Percentiles rank a stretch among this genome's conserved stretches.
Evolutionary conservation across 2,329 filamentous ascomycete species (phyloP).

Genomic region (Fusarium sp.): DNA sequence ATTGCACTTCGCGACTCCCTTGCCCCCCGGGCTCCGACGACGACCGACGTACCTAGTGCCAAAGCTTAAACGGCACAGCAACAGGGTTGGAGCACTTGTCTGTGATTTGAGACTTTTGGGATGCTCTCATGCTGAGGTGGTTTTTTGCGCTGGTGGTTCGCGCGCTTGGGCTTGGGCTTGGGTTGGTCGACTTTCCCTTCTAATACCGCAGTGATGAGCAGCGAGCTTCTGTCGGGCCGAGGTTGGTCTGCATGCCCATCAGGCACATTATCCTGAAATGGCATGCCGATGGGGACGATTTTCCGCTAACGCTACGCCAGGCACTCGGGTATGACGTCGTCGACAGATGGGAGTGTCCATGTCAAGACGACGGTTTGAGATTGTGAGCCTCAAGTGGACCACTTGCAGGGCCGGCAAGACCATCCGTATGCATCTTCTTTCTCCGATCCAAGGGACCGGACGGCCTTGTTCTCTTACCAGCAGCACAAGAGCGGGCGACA

Average conservation of each 20-base stretch:
- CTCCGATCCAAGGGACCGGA: conserved; percentile 15
- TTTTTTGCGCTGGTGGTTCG: conserved; percentile 10
- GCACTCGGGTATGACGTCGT: conserved; percentile 14
- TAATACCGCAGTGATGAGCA: background rate
- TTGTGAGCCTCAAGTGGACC: conserved; percentile 31
- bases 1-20: background rate
- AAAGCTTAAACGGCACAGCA: conserved; percentile 46
- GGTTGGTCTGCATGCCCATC: too few species aligned
- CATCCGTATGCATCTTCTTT: conserved; percentile 9
- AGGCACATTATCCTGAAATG: too few species aligned
- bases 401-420: conserved; percentile 27
- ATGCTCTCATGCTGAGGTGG: background rate
- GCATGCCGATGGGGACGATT: background rate
- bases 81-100: background rate
- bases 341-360: background rate
- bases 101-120: background rate
- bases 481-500: conserved; percentile 13
- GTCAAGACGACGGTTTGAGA: background rate
- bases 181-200: background rate
- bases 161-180: background rate
- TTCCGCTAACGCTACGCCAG: background rate
- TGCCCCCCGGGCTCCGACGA: conserved; percentile 9
- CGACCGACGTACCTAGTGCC: conserved; percentile 31
- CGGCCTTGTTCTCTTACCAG: background rate
- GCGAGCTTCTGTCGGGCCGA: conserved; percentile 3